These are phyloP conservation scores for Striga hermonthica DNA, from an alignment of 305 asterid species.

Conservation along the genomic window DNA sequence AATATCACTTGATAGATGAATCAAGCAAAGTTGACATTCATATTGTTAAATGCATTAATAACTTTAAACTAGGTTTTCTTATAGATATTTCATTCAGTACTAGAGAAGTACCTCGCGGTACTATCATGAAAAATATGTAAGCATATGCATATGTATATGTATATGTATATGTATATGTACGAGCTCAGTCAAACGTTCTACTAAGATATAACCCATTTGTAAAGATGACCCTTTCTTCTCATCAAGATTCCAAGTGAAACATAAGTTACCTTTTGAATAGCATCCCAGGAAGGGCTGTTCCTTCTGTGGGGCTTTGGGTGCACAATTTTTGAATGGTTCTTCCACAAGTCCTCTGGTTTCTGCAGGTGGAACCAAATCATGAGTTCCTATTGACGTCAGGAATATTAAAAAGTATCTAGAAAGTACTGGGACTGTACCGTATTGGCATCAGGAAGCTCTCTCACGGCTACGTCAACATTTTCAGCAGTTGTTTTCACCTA, in stretches of 20 bases:
- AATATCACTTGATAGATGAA: conserved; percentile 6
- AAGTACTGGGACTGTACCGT: conserved; percentile 39
- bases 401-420: background rate
- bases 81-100: background rate
- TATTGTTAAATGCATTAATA: conserved; percentile 1
- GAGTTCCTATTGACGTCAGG: conserved; percentile 21
- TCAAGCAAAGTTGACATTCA: conserved; percentile 13
- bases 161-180: background rate
- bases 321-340: conserved; percentile 80
- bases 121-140: background rate
- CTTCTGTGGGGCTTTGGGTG: conserved; percentile 90
- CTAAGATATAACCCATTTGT: background rate
- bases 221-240: conserved; percentile 5
- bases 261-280: conserved; percentile 65
- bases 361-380: conserved; percentile 37
- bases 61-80: conserved; percentile 11
- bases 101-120: background rate
- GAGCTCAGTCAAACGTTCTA: conserved; percentile 11
- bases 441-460: conserved; percentile 96
- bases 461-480: conserved; percentile 85
- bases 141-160: background rate
- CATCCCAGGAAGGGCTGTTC: conserved; percentile 77
- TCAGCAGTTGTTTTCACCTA: conserved; percentile 96
- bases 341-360: conserved; percentile 98
- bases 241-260: conserved; percentile 6